Evolutionary conservation across 371 early-diverging fungal genomes (phyloP).

Genomic region (Lichtheimia ramosa): DNA sequence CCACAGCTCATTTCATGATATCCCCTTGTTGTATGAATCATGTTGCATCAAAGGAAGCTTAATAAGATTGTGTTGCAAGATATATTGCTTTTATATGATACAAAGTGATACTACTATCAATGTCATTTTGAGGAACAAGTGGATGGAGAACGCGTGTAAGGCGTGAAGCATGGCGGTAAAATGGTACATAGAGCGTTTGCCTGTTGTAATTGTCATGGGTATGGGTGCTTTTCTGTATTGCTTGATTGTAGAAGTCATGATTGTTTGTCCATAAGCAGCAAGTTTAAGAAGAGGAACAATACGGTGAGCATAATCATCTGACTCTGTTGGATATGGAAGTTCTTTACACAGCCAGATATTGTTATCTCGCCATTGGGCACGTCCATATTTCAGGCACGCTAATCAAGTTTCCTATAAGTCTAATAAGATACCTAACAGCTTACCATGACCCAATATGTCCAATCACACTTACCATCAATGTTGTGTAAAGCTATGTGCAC

Average conservation of each 20-base stretch:
- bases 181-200: background rate
- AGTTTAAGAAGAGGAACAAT: conserved; percentile 9
- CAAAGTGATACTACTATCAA: too few relatives aligned
- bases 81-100: too few relatives aligned
- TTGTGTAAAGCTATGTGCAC: conserved; percentile 11
- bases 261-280: conserved; percentile 4
- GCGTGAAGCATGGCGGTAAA: background rate
- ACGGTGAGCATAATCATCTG: conserved; percentile 1
- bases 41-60: too few relatives aligned
- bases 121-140: too few relatives aligned
- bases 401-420: conserved; percentile 7
- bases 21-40: too few relatives aligned
- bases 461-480: conserved; percentile 11
- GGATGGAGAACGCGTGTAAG: too few relatives aligned
- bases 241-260: conserved; percentile 3
- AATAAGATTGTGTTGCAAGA: too few relatives aligned
- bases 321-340: conserved; percentile 3
- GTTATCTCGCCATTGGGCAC: conserved; percentile 6
- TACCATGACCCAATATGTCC: background rate
- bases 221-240: background rate
- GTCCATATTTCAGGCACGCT: conserved; percentile 10
- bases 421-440: background rate
- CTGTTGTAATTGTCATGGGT: conserved; percentile 1
- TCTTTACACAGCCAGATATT: conserved; percentile 2
- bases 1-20: too few relatives aligned